Evolutionary conservation across 202 grass and related monocot species (phyloP), one percentile per base, ranked within the genome.

Genomic region (Schoenoplectus triqueter): DNA sequence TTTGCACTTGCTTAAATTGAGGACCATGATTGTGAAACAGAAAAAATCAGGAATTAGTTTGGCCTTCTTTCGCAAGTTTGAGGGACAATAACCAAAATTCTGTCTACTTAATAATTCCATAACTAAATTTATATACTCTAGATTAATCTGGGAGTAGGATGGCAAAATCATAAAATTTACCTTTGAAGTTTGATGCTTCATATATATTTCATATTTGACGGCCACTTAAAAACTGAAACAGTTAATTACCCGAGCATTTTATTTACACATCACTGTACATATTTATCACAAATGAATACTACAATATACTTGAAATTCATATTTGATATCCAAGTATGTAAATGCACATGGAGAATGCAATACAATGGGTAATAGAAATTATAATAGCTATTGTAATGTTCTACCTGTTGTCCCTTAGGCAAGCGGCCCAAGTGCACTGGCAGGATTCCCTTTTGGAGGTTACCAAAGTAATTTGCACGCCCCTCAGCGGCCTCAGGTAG

Each of bases 401-500:
- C 17, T 83, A 83, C 80, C 64, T 94, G 96, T 85, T 98, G 90
- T 6, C 93, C 93, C 80, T 88, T 94, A 2, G 96, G 91, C 84
- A 95, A 50, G 19, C 55, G 22, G 40, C 91, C 93, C 78, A 87
- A 84, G 84, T 89, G 87, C 68, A 89, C 85, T 4, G 96, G 93
- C 80, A 98, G 82, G 22, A 95, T 86, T 72, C 96, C 96, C 86
- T 98, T 98, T 64, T 93, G 92, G 86, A 98, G 96, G 86, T 98
- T 98, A 19, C 90, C 96, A 73, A 98, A 98, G 75, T 98, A 95
- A 88, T 98, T 98, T 78, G 96, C 96, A 31, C 96, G 96, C 7
- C 96, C 96, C 86, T 98, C 96, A 0, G 91, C 96, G 2, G 91
- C 88, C 56, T 93, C 94, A 73, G 88, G 91, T 42, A 91, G 86